phyloP scores from a whole-genome alignment of 768 basidiomycete species.

The Boletus rex-veris region DNA sequence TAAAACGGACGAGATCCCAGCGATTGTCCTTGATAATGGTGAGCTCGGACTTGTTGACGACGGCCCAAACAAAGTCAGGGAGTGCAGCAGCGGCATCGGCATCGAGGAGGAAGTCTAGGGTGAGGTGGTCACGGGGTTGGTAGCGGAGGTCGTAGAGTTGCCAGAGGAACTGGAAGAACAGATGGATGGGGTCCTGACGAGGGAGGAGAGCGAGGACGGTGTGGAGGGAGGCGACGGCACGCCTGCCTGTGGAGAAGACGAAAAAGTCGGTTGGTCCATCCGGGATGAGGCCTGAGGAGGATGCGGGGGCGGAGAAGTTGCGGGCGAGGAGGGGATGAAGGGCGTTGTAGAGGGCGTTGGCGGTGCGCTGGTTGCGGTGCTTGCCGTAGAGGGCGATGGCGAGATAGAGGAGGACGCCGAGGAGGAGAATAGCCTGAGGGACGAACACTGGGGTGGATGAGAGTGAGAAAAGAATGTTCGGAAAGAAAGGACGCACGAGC shows the following conservation, averaged over 20 bases:
- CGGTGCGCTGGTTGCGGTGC: constrained; percentile 53
- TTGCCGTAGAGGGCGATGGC: constrained; percentile 58
- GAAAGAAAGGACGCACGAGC: constrained; percentile 44
- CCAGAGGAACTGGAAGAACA: constrained; percentile 55
- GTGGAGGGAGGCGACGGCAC: constrained; percentile 73
- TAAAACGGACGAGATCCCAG: constrained; percentile 83
- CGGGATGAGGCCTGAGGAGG: constrained; percentile 47
- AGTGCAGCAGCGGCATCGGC: constrained; percentile 36
- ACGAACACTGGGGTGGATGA: constrained; percentile 49
- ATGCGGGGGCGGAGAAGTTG: constrained; percentile 72
- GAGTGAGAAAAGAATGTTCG: neutral
- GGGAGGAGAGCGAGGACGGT: constrained; percentile 74
- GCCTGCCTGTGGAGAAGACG: constrained; percentile 84
- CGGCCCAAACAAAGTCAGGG: constrained; percentile 76
- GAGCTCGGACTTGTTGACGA: constrained; percentile 80
- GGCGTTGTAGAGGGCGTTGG: constrained; percentile 61
- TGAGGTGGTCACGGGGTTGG: constrained; percentile 60
- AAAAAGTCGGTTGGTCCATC: constrained; percentile 82
- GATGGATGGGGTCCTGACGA: constrained; percentile 77
- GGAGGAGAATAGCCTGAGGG: constrained; percentile 57
- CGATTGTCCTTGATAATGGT: constrained; percentile 61
- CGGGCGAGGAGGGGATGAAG: constrained; percentile 55
- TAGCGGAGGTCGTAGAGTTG: constrained; percentile 76
- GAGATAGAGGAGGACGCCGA: constrained; percentile 53
- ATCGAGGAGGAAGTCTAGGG: constrained; percentile 76